Conservation (phyloP, 495 filamentous ascomycete species). For the Cercophora newfieldiana region DNA sequence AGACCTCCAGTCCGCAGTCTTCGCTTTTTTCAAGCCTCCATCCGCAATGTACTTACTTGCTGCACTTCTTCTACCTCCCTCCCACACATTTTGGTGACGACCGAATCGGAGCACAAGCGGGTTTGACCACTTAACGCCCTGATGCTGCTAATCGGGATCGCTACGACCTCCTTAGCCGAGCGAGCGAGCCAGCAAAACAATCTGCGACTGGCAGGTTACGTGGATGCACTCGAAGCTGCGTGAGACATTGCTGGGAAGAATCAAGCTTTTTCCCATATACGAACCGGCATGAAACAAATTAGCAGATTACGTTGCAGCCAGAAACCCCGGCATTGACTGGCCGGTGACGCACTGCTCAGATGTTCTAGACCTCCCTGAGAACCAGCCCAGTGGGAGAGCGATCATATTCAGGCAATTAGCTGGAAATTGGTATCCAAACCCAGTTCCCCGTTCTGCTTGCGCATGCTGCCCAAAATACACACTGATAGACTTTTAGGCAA, state of each 20-base stretch:
- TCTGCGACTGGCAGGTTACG: too few relatives aligned
- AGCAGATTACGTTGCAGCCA: not conserved
- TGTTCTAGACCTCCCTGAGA: not conserved
- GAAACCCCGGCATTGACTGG: not conserved
- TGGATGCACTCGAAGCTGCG: not conserved
- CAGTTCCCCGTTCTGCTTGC: not conserved
- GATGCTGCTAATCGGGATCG: too few relatives aligned
- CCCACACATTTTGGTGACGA: too few relatives aligned
- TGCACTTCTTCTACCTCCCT: too few relatives aligned
- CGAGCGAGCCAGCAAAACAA: too few relatives aligned
- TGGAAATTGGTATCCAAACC: not conserved
- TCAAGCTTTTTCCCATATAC: not conserved
- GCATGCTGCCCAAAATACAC: not conserved
- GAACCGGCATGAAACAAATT: not conserved
- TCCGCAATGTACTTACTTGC: too few relatives aligned
- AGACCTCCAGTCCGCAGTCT: too few relatives aligned
- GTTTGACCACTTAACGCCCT: too few relatives aligned
- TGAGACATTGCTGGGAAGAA: not conserved
- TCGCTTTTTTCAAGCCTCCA: too few relatives aligned
- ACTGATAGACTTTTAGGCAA: constrained; percentile 12
- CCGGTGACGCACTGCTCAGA: not conserved
- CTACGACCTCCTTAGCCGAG: too few relatives aligned
- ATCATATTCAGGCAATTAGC: not conserved
- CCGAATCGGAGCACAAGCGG: too few relatives aligned
- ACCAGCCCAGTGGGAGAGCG: not conserved